Percentiles rank a stretch among this genome's conserved stretches.
Evolutionary conservation across 192 early-diverging fungal genomes (phyloP).

Genomic region (Glomus cerebriforme): DNA sequence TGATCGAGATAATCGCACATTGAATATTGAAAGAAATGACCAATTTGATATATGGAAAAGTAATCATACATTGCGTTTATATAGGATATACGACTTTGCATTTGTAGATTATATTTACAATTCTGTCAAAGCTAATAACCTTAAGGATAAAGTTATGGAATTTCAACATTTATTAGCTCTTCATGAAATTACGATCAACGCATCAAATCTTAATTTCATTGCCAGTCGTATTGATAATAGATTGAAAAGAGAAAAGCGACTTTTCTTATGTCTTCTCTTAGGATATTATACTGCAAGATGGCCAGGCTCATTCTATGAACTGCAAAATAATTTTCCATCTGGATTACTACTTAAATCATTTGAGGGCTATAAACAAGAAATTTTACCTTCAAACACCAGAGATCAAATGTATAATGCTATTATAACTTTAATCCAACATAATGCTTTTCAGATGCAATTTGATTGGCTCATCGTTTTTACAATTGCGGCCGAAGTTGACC

Average conservation of each 20-base stretch:
- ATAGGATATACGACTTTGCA: neutral
- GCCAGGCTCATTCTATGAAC: neutral
- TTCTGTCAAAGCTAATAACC: neutral
- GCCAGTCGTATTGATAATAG: neutral
- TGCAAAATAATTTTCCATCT: neutral
- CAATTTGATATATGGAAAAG: neutral
- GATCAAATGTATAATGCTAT: neutral
- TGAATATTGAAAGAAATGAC: neutral
- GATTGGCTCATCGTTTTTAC: neutral
- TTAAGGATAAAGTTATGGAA: conserved; percentile 8
- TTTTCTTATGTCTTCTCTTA: conserved; percentile 4
- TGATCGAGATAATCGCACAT: neutral
- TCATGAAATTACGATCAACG: neutral
- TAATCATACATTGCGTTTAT: neutral
- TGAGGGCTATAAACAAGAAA: neutral
- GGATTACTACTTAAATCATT: neutral
- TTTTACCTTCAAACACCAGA: neutral
- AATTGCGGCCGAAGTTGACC: neutral
- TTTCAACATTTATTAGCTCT: neutral
- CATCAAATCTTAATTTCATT: neutral
- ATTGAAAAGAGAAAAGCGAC: neutral
- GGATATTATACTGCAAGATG: neutral
- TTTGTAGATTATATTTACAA: neutral
- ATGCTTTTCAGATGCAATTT: too few relatives aligned
- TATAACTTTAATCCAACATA: neutral